Base-by-base conservation (phyloP, 345 rosid species). In the Camelina neglecta region DNA sequence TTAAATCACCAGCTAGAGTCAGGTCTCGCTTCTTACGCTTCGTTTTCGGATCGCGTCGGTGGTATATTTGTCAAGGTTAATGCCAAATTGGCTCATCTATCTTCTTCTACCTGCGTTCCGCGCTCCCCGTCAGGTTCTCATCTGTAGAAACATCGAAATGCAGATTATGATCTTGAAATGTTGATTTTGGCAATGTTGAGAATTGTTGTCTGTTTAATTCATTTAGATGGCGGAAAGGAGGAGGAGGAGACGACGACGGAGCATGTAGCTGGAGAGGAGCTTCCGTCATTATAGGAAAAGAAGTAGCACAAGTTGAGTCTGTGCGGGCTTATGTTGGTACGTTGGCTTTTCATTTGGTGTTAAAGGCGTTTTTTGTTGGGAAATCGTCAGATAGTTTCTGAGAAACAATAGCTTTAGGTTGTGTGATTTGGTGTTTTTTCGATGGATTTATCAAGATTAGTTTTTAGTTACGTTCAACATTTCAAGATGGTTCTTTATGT, bases 281-380 rank as follows among this genome's bases (percentile, higher is more conserved):
- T 92, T 72, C 93, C 93, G 2, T 85, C 83, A 11, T 69, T 94
- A 18, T 18, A 72, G 97, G 95, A 0, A 92, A 89, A 82, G 97
- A 94, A 81, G 98, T 94, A 64, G 89, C 96, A 10, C 83, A 90
- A 76, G 91, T 94, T 78, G 97, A 94, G 79, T 86, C 85, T 1
- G 93, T 90, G 56, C 82, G 95, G 44, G 89, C 84, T 16, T 94
- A 94, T 81, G 93, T 96, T 6, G 93, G 98, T 92, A 29, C 79
- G 87, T 48, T 61, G 35, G 51, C 53, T 65, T 75, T 65, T 75
- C 11, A 3, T 39, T 45, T 75, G 59, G 75, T 71, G 56, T 21
- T 57, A 16, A 26, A 42, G 16, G 18, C 18, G 18, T 18, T 18
- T 18, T 18, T 18, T 18, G 18, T 18, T 18, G 18, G 18, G 18